phyloP scores from a whole-genome alignment of 805 yeast species.

The Pichia kluyveri region DNA sequence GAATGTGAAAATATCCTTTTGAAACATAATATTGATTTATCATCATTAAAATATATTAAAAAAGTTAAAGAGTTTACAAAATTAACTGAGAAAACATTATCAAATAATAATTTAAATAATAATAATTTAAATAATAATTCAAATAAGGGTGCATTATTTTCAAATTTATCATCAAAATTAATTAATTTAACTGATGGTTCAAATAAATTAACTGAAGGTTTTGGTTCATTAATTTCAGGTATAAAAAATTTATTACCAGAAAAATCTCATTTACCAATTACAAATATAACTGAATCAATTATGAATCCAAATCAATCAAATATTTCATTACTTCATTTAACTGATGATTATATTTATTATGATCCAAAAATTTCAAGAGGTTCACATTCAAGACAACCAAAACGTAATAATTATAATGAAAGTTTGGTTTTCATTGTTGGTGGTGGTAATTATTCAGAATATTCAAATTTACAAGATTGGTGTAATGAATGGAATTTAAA shows the following conservation, averaged over 20 bases:
- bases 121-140: constrained; percentile 21
- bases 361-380: constrained; percentile 87
- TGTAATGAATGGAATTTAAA: constrained; percentile 23
- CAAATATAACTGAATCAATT: constrained; percentile 83
- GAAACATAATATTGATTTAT: constrained; percentile 48
- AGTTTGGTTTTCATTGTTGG: constrained; percentile 90
- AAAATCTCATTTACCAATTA: constrained; percentile 79
- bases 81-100: constrained; percentile 25
- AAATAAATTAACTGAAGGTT: constrained; percentile 68
- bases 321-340: constrained; percentile 53
- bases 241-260: constrained; percentile 82
- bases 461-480: constrained; percentile 92
- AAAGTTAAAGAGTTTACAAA: constrained; percentile 73
- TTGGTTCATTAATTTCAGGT: constrained; percentile 82
- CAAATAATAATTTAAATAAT: not conserved
- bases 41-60: constrained; percentile 64
- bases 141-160: constrained; percentile 40
- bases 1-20: constrained; percentile 58
- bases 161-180: constrained; percentile 65
- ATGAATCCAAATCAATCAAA: constrained; percentile 72
- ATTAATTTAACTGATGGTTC: constrained; percentile 73
- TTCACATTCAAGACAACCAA: constrained; percentile 81
- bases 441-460: constrained; percentile 92
- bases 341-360: constrained; percentile 84
- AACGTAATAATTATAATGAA: constrained; percentile 70